Conservation (phyloP, 768 basidiomycete genomes). For the Leucosporidium yakuticum region DNA sequence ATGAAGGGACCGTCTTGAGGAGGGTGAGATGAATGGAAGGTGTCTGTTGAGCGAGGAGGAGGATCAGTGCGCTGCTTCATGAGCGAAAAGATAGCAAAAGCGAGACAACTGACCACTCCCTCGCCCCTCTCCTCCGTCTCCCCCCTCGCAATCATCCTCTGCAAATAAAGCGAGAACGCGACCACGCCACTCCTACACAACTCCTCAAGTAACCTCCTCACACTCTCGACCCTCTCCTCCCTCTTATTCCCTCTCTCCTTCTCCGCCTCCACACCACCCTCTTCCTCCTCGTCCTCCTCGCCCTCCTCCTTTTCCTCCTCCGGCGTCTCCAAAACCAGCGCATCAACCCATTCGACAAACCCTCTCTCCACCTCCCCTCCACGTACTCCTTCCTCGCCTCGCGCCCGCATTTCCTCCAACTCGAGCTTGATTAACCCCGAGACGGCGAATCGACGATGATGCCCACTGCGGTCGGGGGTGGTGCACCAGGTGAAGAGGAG, state of each 20-base stretch:
- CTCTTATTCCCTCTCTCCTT: too few relatives aligned
- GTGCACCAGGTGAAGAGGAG: slow-evolving; percentile 31
- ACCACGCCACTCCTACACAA: slow-evolving; percentile 22
- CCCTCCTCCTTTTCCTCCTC: background rate
- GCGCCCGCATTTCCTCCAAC: background rate
- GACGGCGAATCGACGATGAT: slow-evolving; percentile 21
- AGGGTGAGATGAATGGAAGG: background rate
- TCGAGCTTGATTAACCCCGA: slow-evolving; percentile 6
- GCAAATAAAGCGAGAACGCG: slow-evolving; percentile 25
- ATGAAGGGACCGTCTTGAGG: background rate
- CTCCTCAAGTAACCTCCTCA: slow-evolving; percentile 16
- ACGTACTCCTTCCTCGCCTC: background rate
- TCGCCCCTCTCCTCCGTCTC: slow-evolving; percentile 22
- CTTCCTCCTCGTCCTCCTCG: too few relatives aligned
- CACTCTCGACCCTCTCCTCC: background rate
- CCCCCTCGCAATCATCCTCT: slow-evolving; percentile 34
- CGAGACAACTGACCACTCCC: background rate
- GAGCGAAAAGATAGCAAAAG: background rate
- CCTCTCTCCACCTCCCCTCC: slow-evolving; percentile 10
- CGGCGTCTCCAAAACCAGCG: background rate
- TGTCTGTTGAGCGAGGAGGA: background rate
- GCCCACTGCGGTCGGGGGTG: slow-evolving; percentile 2
- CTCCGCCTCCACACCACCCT: too few relatives aligned
- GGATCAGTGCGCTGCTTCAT: background rate
- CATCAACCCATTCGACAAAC: slow-evolving; percentile 32